phyloP scores from a whole-genome alignment of 2,329 filamentous ascomycete species.

The Phaeoacremonium minimum region DNA sequence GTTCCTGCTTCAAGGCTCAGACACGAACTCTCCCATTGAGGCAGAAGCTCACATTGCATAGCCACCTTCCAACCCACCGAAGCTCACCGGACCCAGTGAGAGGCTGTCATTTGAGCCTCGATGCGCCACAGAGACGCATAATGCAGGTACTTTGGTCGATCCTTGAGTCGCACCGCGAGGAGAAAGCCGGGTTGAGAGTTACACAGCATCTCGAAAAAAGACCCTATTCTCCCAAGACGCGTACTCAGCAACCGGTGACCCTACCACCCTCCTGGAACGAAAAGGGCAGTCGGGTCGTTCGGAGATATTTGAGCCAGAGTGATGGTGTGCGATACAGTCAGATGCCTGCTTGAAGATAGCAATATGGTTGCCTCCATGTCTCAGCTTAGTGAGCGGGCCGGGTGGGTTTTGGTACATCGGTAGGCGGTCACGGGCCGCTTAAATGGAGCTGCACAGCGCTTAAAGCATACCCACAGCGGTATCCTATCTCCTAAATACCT shows the following conservation, averaged over 20 bases:
- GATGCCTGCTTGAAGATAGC: not conserved
- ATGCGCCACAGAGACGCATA: constrained; percentile 8
- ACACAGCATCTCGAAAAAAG: no score
- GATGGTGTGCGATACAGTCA: not conserved
- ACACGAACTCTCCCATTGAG: no score
- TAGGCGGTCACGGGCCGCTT: no score
- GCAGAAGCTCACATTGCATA: no score
- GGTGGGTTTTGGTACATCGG: no score
- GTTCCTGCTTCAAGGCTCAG: no score
- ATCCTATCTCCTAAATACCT: no score
- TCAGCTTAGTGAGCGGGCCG: not conserved
- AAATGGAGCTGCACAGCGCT: no score
- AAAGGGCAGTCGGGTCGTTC: not conserved
- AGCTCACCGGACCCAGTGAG: not conserved
- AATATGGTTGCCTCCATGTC: not conserved
- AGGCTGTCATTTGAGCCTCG: constrained; percentile 6
- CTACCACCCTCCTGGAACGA: constrained; percentile 4
- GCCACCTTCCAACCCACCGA: not conserved
- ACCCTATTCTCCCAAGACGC: not conserved
- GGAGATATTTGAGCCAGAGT: not conserved
- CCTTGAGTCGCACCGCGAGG: constrained; percentile 2
- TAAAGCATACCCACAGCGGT: no score
- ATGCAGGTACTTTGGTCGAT: constrained; percentile 10
- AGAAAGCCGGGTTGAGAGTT: no score
- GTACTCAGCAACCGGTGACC: not conserved